Conservation (phyloP, 306 rosid genomes). For the Cucumis sativus region Cucumber_9930_V3 NC_026657.2:31939501-31940000, state of each 20-base stretch:
- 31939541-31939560: slow-evolving; percentile 78
- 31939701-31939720: neutral
- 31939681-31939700: neutral
- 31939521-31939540: slow-evolving; percentile 94
- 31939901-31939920: neutral
- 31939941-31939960: neutral
- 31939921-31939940: neutral
- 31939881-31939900: neutral
- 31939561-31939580: slow-evolving; percentile 86
- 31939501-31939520: neutral
- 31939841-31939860: neutral
- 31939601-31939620: slow-evolving; percentile 56
- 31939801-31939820: neutral
- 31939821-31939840: neutral
- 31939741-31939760: neutral
- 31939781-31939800: neutral
- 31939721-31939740: neutral
- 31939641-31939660: neutral
- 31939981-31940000: slow-evolving; percentile 25
- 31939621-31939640: slow-evolving; percentile 50
- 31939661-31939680: neutral
- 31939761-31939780: neutral
- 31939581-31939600: slow-evolving; percentile 85
- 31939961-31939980: neutral
- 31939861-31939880: neutral